These are phyloP conservation scores for Pseudogymnoascus sp. DNA, from an alignment of 2,329 filamentous ascomycete genomes.

Conservation along the genomic window DNA sequence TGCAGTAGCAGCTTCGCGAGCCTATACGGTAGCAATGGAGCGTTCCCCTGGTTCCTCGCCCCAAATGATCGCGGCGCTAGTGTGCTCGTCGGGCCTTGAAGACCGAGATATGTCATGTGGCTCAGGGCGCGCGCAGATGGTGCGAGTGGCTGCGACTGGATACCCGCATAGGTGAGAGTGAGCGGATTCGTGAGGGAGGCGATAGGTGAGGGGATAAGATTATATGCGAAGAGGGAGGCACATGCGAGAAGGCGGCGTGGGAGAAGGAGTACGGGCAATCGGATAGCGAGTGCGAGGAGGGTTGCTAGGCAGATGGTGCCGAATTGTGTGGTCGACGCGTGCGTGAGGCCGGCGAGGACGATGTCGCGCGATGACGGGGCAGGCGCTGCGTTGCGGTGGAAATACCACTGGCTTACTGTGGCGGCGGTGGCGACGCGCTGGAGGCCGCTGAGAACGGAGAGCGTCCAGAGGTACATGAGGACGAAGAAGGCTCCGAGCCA, in stretches of 20 bases:
- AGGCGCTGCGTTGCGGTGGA: constrained; percentile 78
- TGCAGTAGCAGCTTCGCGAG: constrained; percentile 87
- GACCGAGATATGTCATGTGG: constrained; percentile 72
- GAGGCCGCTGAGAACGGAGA: constrained; percentile 77
- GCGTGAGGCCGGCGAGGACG: constrained; percentile 71
- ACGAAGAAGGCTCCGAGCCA: constrained; percentile 91
- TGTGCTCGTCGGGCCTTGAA: constrained; percentile 65
- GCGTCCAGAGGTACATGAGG: constrained; percentile 89
- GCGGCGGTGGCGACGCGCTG: constrained; percentile 89
- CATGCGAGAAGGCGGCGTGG: constrained; percentile 59
- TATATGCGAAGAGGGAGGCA: constrained; percentile 63
- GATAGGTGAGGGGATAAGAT: constrained; percentile 76
- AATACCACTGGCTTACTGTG: constrained; percentile 98
- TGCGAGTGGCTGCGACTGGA: constrained; percentile 78
- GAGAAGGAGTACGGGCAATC: constrained; percentile 76
- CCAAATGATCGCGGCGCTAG: constrained; percentile 48
- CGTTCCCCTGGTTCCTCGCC: constrained; percentile 33
- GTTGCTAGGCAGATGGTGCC: constrained; percentile 88
- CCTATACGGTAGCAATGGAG: constrained; percentile 71
- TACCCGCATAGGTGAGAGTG: constrained; percentile 84
- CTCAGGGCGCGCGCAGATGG: constrained; percentile 70
- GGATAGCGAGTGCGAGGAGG: constrained; percentile 68
- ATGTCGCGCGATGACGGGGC: constrained; percentile 70
- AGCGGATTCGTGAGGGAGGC: constrained; percentile 83
- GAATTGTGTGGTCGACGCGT: constrained; percentile 79